Evolutionary conservation across 1,139 yeast species (phyloP), one percentile per base, ranked within the genome.

Genomic region (Hemisphaericaspora xylanilytica): DNA sequence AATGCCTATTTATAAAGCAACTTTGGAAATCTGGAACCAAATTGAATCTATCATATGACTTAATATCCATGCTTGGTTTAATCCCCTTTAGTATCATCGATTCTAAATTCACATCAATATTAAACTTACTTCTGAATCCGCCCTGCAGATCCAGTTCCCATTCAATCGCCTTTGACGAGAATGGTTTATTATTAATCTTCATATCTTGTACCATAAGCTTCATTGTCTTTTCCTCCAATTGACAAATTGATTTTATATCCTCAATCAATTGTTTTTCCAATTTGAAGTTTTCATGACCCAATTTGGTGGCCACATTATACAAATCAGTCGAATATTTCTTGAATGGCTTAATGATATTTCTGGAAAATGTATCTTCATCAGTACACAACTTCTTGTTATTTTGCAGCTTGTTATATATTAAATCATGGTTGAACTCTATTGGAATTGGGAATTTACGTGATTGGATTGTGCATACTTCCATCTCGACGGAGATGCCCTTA

Each of bases 11-110:
- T 46, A 67, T 40, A 37, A 58, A 52, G 43, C 75, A 70, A 9
- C 58, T 50, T 47, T 70, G 75, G 50, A 70, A 70, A 37, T 60
- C 63, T 1, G 75, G 75, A 3, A 66, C 63, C 20, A 70, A 54
- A 24, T 62, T 59, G 39, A 63, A 57, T 2, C 38, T 28, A 31
- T 55, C 50, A 34, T 41, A 49, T 1, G 50, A 43, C 11, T 38
- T 43, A 12, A 10, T 16, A 2, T 5, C 14, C 6, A 27, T 31
- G 8, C 22, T 15, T 9, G 33, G 29, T 11, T 31, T 40, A 28
- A 38, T n/a, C 4, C 50, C 45, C 35, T 48, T 50, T 22, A 45
- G 20, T 3, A 28, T 13, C 26, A 45, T 38, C 12, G 35, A 37
- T 28, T 41, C 44, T 27, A 49, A 38, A 32, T 49, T 35, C 9